A percentile compares a stretch with the other conserved stretches of the same genome.
These are phyloP conservation scores for Ustilago bromivora DNA, from an alignment of 1,284 basidiomycete species.

Conservation along the genomic window DNA sequence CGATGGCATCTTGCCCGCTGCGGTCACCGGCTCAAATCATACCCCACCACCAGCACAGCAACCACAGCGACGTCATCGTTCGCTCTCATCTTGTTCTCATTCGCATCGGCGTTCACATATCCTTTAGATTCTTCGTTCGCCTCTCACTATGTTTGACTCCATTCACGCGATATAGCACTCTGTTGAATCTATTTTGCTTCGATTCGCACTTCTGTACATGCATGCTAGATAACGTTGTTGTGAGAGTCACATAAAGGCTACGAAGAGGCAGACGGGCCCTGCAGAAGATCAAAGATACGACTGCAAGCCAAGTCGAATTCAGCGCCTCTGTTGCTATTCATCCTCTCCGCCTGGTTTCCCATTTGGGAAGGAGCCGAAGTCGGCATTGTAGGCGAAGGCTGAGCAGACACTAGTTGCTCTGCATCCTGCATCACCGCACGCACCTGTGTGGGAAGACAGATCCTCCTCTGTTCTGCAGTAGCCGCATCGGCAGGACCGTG, in stretches of 20 bases:
- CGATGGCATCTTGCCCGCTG: conserved; percentile 4
- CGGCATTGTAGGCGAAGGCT: conserved; percentile 1
- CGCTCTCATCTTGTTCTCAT: conserved; percentile 35
- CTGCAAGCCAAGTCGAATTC: conserved; percentile 1
- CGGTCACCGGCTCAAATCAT: conserved; percentile 19
- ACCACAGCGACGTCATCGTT: conserved; percentile 32
- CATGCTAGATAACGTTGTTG: not conserved
- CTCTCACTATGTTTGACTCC: not conserved
- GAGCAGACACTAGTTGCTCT: conserved; percentile 8
- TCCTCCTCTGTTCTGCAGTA: conserved; percentile 7
- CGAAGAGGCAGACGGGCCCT: not conserved
- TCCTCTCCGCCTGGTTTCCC: not conserved
- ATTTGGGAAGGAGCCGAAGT: not conserved
- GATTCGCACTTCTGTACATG: not conserved
- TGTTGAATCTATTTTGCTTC: not conserved
- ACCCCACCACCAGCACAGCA: conserved; percentile 10
- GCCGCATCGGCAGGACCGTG: conserved; percentile 14
- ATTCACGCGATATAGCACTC: not conserved
- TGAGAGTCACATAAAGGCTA: not conserved
- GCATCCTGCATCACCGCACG: conserved; percentile 30
- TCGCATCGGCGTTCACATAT: conserved; percentile 36
- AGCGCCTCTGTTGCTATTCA: not conserved
- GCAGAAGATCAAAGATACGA: conserved; percentile 22
- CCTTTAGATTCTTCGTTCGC: conserved; percentile 8
- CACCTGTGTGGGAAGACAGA: conserved; percentile 27